Percentiles rank a stretch among this genome's conserved stretches.
phyloP scores from a whole-genome alignment of 495 filamentous ascomycete species.

The Penicillium dipodomyicola region DNA sequence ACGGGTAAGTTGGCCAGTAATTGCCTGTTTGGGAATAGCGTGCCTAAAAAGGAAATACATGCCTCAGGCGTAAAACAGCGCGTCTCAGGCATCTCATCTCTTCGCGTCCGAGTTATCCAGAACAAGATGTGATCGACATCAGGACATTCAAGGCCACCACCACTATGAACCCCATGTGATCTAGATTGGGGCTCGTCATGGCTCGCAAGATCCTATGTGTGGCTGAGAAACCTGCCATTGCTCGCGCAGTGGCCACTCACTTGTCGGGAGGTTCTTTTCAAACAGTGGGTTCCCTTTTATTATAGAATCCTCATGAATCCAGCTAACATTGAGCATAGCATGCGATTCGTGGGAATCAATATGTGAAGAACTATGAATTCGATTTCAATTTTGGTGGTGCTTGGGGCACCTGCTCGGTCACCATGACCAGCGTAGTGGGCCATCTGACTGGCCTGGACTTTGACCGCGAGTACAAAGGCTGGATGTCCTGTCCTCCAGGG shows the following conservation, averaged over 20 bases:
- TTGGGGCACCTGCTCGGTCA: conserved; percentile 80
- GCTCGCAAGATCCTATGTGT: conserved; percentile 74
- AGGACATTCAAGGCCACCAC: conserved; percentile 8
- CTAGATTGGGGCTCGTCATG: conserved; percentile 23
- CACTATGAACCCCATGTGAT: conserved; percentile 15
- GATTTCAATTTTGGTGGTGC: conserved; percentile 76
- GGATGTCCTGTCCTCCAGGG: conserved; percentile 75
- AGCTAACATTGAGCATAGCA: conserved; percentile 45
- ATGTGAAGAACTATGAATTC: conserved; percentile 93
- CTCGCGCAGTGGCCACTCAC: conserved; percentile 88
- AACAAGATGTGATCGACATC: conserved; percentile 15
- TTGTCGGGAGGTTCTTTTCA: conserved; percentile 71
- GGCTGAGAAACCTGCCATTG: conserved; percentile 95
- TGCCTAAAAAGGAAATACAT: background rate
- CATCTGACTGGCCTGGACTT: conserved; percentile 80
- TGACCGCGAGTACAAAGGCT: conserved; percentile 62
- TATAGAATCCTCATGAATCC: conserved; percentile 14
- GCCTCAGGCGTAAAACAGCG: conserved; percentile 25
- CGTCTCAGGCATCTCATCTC: conserved; percentile 14
- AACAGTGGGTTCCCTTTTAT: conserved; percentile 54
- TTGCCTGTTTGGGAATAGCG: conserved; percentile 30
- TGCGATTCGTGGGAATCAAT: conserved; percentile 61
- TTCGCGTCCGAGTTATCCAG: conserved; percentile 16
- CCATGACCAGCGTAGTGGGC: conserved; percentile 88
- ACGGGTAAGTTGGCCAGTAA: background rate